Base-by-base conservation (phyloP, 2,329 filamentous ascomycete genomes). In the Acrodontium crateriforme region DNA sequence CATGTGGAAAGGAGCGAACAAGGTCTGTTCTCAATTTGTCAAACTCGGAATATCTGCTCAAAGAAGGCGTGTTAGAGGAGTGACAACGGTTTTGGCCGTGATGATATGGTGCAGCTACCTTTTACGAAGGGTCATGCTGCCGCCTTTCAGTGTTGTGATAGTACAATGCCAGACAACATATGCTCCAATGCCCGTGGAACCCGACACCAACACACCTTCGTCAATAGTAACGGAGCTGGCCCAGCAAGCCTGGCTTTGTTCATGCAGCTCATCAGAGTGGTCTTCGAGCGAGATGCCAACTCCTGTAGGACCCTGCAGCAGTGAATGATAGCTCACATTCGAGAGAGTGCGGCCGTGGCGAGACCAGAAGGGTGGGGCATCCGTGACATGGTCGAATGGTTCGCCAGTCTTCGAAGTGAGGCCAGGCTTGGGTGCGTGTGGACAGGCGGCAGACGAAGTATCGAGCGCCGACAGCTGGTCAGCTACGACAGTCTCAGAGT, bases 101-200 rank as follows among this genome's bases (percentile, higher is more conserved):
- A 20, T 18, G n/a, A 23, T 10, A 14, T 12, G 23, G 21, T 14
- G 16, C 25, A 17, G 16, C 24, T 32, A 71, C 64, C 71, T 65
- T 56, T 74, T 74, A 24, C 47, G 38, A 6, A 54, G 36, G 22
- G 34, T 40, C 32, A 50, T 31, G 32, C 34, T 42, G 39, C 39
- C 54, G 44, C 42, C 83, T 54, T 74, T 78, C 27, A 95, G 60
- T 3, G 84, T 94, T 52, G 89, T 75, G 24, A 98, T 81, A 25
- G 68, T 73, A 46, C 89, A 84, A 49, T 83, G 89, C 81, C 82
- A 98, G 6, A 93, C 84, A 2, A 94, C 82, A 58, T 95, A 98
- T 2, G 85, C 80, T n/a, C 87, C 87, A 25, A 75, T 58, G 5
- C 67, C 67, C 3, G 65, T 58, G 28, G 59, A 65, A 6, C 70